Evolutionary conservation across 2,329 filamentous ascomycete genomes (phyloP).

Genomic region (Paecilomyces niveus): DNA sequence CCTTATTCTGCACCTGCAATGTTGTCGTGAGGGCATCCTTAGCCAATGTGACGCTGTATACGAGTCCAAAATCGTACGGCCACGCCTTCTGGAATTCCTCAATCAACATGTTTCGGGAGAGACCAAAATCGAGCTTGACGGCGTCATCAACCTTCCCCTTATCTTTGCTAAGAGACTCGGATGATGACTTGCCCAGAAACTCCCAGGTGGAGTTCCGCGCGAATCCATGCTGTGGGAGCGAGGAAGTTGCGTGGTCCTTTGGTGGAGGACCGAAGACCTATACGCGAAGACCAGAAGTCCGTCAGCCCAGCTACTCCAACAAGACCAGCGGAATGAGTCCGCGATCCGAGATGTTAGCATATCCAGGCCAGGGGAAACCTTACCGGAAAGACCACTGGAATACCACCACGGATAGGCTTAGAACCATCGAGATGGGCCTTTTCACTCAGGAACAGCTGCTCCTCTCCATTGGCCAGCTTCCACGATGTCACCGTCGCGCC

Average conservation of each 20-base stretch:
- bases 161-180: constrained; percentile 26
- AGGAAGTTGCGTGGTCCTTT: constrained; percentile 66
- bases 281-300: constrained; percentile 7
- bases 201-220: constrained; percentile 88
- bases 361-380: constrained; percentile 20
- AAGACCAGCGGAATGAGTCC: background rate
- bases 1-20: constrained; percentile 84
- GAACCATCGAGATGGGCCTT: constrained; percentile 74
- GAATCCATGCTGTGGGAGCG: constrained; percentile 89
- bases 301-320: background rate
- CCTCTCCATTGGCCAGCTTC: constrained; percentile 71
- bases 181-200: constrained; percentile 61
- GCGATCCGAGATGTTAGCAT: constrained; percentile 7
- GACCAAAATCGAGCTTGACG: constrained; percentile 93
- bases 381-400: constrained; percentile 90
- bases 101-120: constrained; percentile 65
- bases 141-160: constrained; percentile 51
- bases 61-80: constrained; percentile 80
- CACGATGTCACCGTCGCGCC: constrained; percentile 91
- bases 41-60: constrained; percentile 85
- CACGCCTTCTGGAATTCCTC: constrained; percentile 65
- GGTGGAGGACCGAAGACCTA: constrained; percentile 78
- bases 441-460: constrained; percentile 82
- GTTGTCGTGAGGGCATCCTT: constrained; percentile 69
- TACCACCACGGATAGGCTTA: constrained; percentile 84